phyloP scores from a whole-genome alignment of 148 eudicot species.

The Gaultheria prostrata region DNA sequence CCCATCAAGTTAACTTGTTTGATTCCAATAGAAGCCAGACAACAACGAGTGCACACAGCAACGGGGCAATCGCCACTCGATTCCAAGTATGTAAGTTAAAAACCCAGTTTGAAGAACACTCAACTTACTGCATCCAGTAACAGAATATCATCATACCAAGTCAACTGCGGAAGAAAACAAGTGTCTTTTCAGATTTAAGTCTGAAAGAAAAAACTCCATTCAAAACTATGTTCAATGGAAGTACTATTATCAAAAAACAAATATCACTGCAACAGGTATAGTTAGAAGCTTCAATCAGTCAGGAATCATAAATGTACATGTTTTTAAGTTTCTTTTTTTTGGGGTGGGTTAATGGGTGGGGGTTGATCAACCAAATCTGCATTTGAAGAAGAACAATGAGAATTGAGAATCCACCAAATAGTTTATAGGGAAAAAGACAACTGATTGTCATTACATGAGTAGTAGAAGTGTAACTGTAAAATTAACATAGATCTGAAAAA shows the following conservation, averaged over 20 bases:
- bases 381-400: too few species aligned
- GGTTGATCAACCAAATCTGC: neutral
- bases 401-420: too few species aligned
- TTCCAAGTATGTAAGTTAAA: conserved; percentile 21
- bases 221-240: neutral
- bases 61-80: neutral
- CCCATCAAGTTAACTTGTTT: conserved; percentile 50
- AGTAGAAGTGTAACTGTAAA: conserved; percentile 6
- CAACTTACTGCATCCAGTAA: conserved; percentile 19
- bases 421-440: too few species aligned
- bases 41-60: conserved; percentile 19
- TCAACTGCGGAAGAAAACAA: conserved; percentile 5
- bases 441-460: neutral
- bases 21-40: conserved; percentile 19
- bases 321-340: too few species aligned
- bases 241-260: neutral
- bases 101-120: conserved; percentile 20
- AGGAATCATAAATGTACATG: neutral
- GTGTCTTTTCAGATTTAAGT: neutral
- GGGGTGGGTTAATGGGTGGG: neutral
- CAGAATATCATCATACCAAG: conserved; percentile 9
- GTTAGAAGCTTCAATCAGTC: neutral
- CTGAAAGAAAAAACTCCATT: neutral
- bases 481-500: conserved; percentile 5
- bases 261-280: neutral